These are phyloP conservation scores for Ophiocordyceps camponoti-leonardi DNA, from an alignment of 2,329 filamentous ascomycete species.

Conservation along the genomic window DNA sequence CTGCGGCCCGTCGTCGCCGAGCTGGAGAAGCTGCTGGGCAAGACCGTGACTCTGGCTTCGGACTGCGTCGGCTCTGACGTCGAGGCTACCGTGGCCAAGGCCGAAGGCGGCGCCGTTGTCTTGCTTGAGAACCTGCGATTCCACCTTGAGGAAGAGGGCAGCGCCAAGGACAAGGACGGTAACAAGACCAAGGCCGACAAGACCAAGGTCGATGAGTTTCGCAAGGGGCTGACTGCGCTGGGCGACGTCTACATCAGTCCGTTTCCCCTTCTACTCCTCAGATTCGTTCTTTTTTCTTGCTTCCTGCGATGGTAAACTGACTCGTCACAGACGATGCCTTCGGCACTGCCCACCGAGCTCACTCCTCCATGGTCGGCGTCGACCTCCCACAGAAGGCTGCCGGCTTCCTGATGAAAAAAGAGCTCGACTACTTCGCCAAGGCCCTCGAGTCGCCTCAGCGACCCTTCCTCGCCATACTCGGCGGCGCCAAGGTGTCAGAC, in stretches of 20 bases:
- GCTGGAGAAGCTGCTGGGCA: constrained; percentile 78
- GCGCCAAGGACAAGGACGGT: constrained; percentile 79
- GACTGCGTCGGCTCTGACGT: constrained; percentile 84
- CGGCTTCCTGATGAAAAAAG: constrained; percentile 99
- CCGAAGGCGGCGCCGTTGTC: constrained; percentile 65
- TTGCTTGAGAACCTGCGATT: constrained; percentile 97
- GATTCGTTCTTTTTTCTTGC: no score
- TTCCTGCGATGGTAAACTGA: constrained; percentile 4
- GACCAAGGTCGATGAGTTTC: constrained; percentile 79
- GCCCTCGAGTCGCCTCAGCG: constrained; percentile 84
- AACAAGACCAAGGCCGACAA: constrained; percentile 99
- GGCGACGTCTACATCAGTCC: constrained; percentile 93
- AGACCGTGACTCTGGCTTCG: constrained; percentile 70
- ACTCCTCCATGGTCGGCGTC: constrained; percentile 98
- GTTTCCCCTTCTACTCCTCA: constrained; percentile 15
- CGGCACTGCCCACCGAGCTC: constrained; percentile 91
- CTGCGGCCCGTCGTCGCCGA: constrained; percentile 81
- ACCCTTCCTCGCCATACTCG: constrained; percentile 96
- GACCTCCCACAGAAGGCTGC: constrained; percentile 92
- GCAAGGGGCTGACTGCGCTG: constrained; percentile 83
- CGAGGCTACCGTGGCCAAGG: constrained; percentile 76
- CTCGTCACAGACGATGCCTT: constrained; percentile 70
- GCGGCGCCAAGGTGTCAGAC: constrained; percentile 95
- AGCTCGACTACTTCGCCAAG: constrained; percentile 98
- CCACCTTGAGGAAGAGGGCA: constrained; percentile 96